Base-by-base conservation (phyloP, 768 basidiomycete genomes). In the Suillus variegatus region DNA sequence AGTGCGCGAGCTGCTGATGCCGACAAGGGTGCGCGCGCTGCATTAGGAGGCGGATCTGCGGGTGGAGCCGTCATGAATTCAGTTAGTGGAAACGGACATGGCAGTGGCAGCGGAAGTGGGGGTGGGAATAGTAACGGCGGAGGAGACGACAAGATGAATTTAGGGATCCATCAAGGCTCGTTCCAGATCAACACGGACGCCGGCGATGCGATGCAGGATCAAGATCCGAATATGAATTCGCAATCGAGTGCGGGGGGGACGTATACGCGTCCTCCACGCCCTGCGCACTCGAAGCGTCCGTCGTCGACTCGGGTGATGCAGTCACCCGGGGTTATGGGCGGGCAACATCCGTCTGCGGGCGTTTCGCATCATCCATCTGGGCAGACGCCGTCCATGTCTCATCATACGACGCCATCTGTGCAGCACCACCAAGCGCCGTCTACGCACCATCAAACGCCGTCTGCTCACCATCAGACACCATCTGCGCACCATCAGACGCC, bases 1-100 rank as follows among this genome's bases (percentile, higher is more conserved):
- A 92, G 88, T 54, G 85, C 88, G 1, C 77, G 87, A n/a, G 86
- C 87, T 6, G 83, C 84, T 13, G 85, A 87, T 60, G 73, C 18
- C 44, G 75, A 76, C 60, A 77, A 77, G 4, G 70, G 69, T 8
- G 60, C 76, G 64, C 67, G 68, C 47, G 62, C 76, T 67, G 68
- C 78, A 75, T 67, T 74, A 64, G 47, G 66, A 63, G 49, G 79
- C 2, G 67, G 60, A 0, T 46, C 44, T 16, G 12, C n/a, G 18
- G 65, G 57, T 8, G 54, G 66, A n/a, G 64, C 55, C 5, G 54
- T 44, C 75, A 12, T 62, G 62, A 36, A 64, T 70, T 78, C 54
- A 72, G 35, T 41, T 4, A 6, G 70, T 64, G 40, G 66, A 61
- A 60, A 69, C 49, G 51, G 38, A 6, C 25, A 25, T 16, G 47